phyloP scores from a whole-genome alignment of 495 filamentous ascomycete species.

The Aspergillus diversus region DNA sequence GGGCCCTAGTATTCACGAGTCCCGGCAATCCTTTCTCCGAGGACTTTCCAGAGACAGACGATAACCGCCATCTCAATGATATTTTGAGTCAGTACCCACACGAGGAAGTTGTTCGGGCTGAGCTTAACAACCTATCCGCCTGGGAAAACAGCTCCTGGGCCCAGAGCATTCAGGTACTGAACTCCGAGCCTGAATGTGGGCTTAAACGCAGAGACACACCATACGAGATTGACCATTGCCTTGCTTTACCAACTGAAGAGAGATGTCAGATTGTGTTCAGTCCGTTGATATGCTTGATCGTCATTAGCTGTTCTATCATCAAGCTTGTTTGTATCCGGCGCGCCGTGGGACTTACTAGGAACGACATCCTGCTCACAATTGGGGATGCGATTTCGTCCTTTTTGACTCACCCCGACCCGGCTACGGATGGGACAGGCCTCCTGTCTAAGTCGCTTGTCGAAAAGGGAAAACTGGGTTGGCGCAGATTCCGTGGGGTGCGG shows the following conservation, averaged over 20 bases:
- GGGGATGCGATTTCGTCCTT: constrained; percentile 31
- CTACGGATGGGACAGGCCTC: constrained; percentile 8
- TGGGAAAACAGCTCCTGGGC: too few relatives aligned
- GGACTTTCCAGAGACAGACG: too few relatives aligned
- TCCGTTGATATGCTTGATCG: constrained; percentile 7
- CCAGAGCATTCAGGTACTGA: not conserved
- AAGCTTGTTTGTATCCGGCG: constrained; percentile 21
- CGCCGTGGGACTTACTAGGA: not conserved
- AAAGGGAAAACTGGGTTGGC: not conserved
- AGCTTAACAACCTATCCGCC: too few relatives aligned
- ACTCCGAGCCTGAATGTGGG: not conserved
- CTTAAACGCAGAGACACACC: not conserved
- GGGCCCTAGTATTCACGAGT: too few relatives aligned
- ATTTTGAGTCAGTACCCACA: too few relatives aligned
- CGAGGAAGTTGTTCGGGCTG: too few relatives aligned
- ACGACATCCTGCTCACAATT: constrained; percentile 17
- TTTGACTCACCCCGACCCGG: constrained; percentile 17
- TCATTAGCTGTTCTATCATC: constrained; percentile 17
- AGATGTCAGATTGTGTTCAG: constrained; percentile 12
- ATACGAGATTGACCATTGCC: constrained; percentile 12
- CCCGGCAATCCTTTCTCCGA: too few relatives aligned
- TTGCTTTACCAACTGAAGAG: constrained; percentile 1
- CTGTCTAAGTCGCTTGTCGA: constrained; percentile 2
- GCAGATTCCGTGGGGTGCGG: not conserved
- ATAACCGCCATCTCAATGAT: too few relatives aligned